These are phyloP conservation scores for Sordariomycetes sp. DNA, from an alignment of 2,329 filamentous ascomycete species.

Conservation along the genomic window DNA sequence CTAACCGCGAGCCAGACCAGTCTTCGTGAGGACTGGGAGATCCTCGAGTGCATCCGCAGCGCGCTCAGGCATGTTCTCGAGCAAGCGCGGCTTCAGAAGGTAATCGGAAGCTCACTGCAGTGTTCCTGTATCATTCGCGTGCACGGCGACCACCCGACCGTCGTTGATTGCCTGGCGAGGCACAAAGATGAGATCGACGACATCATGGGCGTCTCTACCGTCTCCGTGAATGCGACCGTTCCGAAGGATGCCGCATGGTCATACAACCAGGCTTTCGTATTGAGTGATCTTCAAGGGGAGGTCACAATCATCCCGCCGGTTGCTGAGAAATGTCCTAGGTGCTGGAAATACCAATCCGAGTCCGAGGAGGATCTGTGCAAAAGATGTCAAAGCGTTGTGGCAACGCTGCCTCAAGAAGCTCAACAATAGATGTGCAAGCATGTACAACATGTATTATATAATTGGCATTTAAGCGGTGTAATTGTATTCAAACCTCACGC, in stretches of 20 bases:
- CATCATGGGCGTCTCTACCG: slow-evolving; percentile 62
- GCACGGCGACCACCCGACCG: slow-evolving; percentile 19
- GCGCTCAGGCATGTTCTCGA: slow-evolving; percentile 73
- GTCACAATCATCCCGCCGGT: slow-evolving; percentile 39
- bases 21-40: slow-evolving; percentile 32
- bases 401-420: background rate
- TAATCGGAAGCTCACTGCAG: slow-evolving; percentile 73
- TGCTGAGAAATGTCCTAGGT: slow-evolving; percentile 69
- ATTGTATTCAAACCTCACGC: background rate
- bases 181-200: slow-evolving; percentile 44
- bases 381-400: slow-evolving; percentile 62
- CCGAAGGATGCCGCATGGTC: slow-evolving; percentile 25
- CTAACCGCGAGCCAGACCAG: slow-evolving; percentile 26
- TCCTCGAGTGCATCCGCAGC: slow-evolving; percentile 46
- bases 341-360: slow-evolving; percentile 80
- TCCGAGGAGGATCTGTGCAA: slow-evolving; percentile 57
- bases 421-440: background rate
- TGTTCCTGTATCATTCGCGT: slow-evolving; percentile 55
- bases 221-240: slow-evolving; percentile 34
- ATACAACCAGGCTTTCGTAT: slow-evolving; percentile 32
- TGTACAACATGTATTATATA: slow-evolving; percentile 1
- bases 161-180: slow-evolving; percentile 21
- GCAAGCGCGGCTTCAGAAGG: slow-evolving; percentile 58
- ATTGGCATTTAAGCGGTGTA: background rate
- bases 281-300: slow-evolving; percentile 21